Conservation (phyloP, 129 eudicot species). For the Flaveria brownii region DNA sequence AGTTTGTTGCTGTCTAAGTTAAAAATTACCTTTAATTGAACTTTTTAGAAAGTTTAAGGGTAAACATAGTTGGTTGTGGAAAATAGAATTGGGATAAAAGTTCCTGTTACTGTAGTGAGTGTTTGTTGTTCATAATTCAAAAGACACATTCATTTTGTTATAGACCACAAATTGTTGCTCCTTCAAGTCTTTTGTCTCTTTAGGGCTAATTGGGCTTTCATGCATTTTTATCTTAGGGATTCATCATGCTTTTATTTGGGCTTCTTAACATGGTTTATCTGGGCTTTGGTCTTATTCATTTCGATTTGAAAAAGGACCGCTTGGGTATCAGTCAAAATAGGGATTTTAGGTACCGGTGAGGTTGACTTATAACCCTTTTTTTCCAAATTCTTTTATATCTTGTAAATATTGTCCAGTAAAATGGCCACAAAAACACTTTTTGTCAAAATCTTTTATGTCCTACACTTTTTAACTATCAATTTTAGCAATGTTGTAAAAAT, state of each 20-base stretch:
- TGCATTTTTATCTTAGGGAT: background rate
- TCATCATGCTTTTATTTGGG: conserved; percentile 16
- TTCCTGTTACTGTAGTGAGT: too few species aligned
- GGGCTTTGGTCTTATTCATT: conserved; percentile 15
- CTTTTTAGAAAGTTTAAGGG: background rate
- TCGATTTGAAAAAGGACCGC: background rate
- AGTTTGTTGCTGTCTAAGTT: background rate
- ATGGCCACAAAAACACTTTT: background rate
- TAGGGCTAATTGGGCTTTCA: conserved; percentile 21
- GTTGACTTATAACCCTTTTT: background rate
- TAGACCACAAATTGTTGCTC: background rate
- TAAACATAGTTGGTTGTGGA: background rate
- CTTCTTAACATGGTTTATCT: conserved; percentile 9
- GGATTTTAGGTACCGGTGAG: background rate
- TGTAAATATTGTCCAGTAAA: background rate
- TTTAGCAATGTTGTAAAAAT: background rate
- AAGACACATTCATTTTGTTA: background rate
- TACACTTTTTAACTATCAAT: background rate
- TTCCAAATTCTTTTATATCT: background rate
- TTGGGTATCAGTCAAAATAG: conserved; percentile 7
- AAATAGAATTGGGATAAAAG: background rate
- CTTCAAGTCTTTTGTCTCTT: conserved; percentile 9
- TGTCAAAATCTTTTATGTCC: background rate
- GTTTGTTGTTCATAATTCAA: too few species aligned
- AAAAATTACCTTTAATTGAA: background rate